Conservation (phyloP, 2,329 filamentous ascomycete species). For the Pezicula radicicola region DNA sequence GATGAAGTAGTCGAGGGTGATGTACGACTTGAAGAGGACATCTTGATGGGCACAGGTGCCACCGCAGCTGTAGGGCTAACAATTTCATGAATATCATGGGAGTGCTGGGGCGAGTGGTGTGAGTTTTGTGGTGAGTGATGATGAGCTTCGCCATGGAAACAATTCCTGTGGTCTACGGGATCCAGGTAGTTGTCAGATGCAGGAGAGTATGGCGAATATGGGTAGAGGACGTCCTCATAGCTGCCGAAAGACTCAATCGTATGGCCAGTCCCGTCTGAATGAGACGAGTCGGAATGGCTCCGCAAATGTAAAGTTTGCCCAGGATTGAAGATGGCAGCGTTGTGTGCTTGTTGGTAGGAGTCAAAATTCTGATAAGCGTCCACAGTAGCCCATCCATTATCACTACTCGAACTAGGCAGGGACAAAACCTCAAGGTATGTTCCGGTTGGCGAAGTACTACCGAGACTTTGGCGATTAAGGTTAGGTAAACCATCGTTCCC, state of each 20-base stretch:
- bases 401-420: constrained; percentile 72
- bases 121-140: constrained; percentile 35
- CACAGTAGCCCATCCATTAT: constrained; percentile 83
- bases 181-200: constrained; percentile 74
- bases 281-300: constrained; percentile 81
- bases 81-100: constrained; percentile 45
- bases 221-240: constrained; percentile 75
- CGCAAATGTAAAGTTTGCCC: constrained; percentile 86
- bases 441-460: constrained; percentile 69
- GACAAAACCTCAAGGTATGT: constrained; percentile 86
- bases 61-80: constrained; percentile 68
- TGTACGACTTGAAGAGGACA: constrained; percentile 54
- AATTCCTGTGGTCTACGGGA: constrained; percentile 54
- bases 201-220: constrained; percentile 79
- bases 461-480: constrained; percentile 44
- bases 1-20: constrained; percentile 61
- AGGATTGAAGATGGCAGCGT: constrained; percentile 78
- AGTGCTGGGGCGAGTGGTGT: constrained; percentile 27
- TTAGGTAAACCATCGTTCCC: constrained; percentile 42
- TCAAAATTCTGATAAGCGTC: constrained; percentile 74
- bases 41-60: constrained; percentile 68
- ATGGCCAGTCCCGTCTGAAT: constrained; percentile 65
- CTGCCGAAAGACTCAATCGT: constrained; percentile 59
- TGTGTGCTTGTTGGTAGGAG: constrained; percentile 57
- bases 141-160: constrained; percentile 54